phyloP scores from a whole-genome alignment of 2,329 filamentous ascomycete species.

The Ophiostoma quercus region DNA sequence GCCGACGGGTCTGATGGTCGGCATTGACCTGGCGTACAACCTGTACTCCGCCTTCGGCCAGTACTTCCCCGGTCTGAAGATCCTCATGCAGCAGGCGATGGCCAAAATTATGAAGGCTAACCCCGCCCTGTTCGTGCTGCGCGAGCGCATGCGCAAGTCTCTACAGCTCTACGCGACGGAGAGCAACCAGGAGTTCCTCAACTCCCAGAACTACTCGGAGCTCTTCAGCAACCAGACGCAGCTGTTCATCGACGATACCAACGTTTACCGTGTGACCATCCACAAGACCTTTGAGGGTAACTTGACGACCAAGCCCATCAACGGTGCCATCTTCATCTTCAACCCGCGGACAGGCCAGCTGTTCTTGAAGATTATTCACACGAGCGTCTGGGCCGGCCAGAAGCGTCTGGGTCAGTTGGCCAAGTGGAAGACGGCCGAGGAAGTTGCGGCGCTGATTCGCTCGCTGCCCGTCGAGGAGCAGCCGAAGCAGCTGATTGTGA shows the following conservation, averaged over 20 bases:
- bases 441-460: slow-evolving; percentile 94
- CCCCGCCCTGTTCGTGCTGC: slow-evolving; percentile 88
- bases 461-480: slow-evolving; percentile 96
- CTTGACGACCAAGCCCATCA: slow-evolving; percentile 98
- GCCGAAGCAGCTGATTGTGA: slow-evolving; percentile 97
- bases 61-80: slow-evolving; percentile 97
- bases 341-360: slow-evolving; percentile 97
- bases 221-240: slow-evolving; percentile 99
- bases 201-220: slow-evolving; percentile 98
- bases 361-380: slow-evolving; percentile 99
- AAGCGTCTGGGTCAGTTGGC: slow-evolving; percentile 97
- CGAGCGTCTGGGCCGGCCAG: slow-evolving; percentile 97
- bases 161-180: slow-evolving; percentile 96
- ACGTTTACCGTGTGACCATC: slow-evolving; percentile 98
- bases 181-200: slow-evolving; percentile 98
- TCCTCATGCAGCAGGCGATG: slow-evolving; percentile 95
- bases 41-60: slow-evolving; percentile 96
- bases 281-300: slow-evolving; percentile 99
- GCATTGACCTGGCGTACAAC: slow-evolving; percentile 96
- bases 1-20: slow-evolving; percentile 94
- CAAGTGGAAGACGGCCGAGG: slow-evolving; percentile 99
- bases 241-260: slow-evolving; percentile 97
- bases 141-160: slow-evolving; percentile 97
- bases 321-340: slow-evolving; percentile 99
- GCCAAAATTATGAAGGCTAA: slow-evolving; percentile 99